These are phyloP conservation scores for Urtica urens DNA, from an alignment of 306 rosid species.

Conservation along the genomic window DNA sequence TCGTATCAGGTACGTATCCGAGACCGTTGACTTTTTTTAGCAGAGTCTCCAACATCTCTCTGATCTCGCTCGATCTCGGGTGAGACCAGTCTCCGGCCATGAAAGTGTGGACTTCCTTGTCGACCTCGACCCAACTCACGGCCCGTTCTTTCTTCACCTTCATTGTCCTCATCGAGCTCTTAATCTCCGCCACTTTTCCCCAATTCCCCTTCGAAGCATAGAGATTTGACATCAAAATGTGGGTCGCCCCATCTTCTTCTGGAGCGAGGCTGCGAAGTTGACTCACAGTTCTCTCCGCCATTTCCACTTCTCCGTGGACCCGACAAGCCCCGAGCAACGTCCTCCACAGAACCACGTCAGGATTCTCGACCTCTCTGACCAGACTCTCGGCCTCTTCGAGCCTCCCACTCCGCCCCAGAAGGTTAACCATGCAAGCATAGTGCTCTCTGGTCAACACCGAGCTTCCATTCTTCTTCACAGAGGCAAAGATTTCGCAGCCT, in stretches of 20 bases:
- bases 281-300: constrained; percentile 47
- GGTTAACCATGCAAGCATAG: constrained; percentile 51
- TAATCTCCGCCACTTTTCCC: constrained; percentile 52
- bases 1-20: constrained; percentile 56
- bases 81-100: constrained; percentile 67
- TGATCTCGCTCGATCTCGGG: constrained; percentile 35
- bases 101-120: constrained; percentile 52
- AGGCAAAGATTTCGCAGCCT: constrained; percentile 47
- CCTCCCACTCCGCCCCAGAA: constrained; percentile 50
- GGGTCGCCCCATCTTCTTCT: constrained; percentile 40
- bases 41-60: constrained; percentile 28
- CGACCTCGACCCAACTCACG: constrained; percentile 56
- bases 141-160: constrained; percentile 51
- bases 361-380: constrained; percentile 40
- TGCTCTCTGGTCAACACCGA: constrained; percentile 46
- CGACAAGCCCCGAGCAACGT: constrained; percentile 41
- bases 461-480: constrained; percentile 21
- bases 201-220: constrained; percentile 65
- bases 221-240: constrained; percentile 47
- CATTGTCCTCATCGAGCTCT: constrained; percentile 41
- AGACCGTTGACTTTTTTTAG: constrained; percentile 28
- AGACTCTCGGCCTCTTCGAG: constrained; percentile 50
- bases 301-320: constrained; percentile 45
- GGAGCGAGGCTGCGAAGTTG: constrained; percentile 40
- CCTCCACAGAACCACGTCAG: constrained; percentile 62